phyloP scores from a whole-genome alignment of 306 rosid genomes.

The Vigna reflexopilosa region DNA sequence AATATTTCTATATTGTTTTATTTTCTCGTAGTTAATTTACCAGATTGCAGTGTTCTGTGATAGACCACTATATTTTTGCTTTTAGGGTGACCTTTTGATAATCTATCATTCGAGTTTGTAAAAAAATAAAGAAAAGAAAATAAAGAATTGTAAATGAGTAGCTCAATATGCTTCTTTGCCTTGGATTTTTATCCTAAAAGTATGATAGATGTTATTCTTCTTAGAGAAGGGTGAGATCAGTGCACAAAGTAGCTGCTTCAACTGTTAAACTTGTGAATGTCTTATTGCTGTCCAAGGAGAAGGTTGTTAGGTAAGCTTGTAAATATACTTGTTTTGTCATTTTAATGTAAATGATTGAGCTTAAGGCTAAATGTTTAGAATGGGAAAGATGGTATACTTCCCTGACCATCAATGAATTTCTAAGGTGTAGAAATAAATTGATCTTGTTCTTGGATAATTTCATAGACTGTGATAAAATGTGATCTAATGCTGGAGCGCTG shows the following conservation, averaged over 20 bases:
- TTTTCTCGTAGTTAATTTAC: not conserved
- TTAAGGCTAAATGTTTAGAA: not conserved
- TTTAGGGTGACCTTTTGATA: not conserved
- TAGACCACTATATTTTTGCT: not conserved
- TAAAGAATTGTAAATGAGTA: not conserved
- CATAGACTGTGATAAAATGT: not conserved
- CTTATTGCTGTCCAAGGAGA: not conserved
- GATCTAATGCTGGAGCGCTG: constrained; percentile 33
- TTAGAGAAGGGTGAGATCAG: constrained; percentile 24
- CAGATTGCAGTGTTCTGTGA: constrained; percentile 31
- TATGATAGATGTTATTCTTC: constrained; percentile 12
- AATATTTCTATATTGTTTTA: not conserved
- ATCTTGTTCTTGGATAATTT: not conserved
- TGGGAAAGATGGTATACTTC: constrained; percentile 1
- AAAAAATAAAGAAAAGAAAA: no score
- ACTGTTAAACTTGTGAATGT: constrained; percentile 13
- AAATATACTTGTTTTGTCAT: not conserved
- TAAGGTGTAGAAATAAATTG: not conserved
- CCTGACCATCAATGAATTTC: not conserved
- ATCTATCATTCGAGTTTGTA: not conserved
- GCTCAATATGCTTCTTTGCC: constrained; percentile 12
- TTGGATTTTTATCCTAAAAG: not conserved
- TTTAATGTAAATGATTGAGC: not conserved
- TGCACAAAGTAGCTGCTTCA: constrained; percentile 18
- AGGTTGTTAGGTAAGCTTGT: not conserved